These are phyloP conservation scores for Pyrenophora seminiperda DNA, from an alignment of 2,329 filamentous ascomycete genomes.

Conservation along the genomic window DNA sequence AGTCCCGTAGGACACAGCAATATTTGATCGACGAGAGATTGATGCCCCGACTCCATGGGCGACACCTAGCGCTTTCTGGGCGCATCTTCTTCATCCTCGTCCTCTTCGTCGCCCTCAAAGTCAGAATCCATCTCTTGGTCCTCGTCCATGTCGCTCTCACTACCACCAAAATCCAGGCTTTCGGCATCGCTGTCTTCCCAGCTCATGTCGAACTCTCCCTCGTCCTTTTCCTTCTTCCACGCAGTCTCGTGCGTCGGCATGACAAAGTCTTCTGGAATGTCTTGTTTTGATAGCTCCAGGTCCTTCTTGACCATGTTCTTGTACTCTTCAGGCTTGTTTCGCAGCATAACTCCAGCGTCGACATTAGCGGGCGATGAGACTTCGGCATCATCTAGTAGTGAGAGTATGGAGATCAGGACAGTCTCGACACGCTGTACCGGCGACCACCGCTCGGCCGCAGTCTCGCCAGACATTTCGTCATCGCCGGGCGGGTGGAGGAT, in stretches of 20 bases:
- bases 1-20: neutral
- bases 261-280: conserved; percentile 77
- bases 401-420: conserved; percentile 88
- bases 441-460: conserved; percentile 90
- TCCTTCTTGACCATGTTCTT: conserved; percentile 70
- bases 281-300: conserved; percentile 73
- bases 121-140: conserved; percentile 64
- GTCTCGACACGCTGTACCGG: conserved; percentile 93
- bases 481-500: conserved; percentile 93
- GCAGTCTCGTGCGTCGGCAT: conserved; percentile 77
- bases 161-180: conserved; percentile 70
- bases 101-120: conserved; percentile 59
- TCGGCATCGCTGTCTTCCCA: conserved; percentile 59
- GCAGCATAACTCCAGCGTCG: conserved; percentile 84
- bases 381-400: conserved; percentile 91
- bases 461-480: conserved; percentile 88
- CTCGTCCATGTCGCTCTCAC: conserved; percentile 60
- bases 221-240: conserved; percentile 66
- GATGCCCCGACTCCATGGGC: neutral
- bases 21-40: neutral
- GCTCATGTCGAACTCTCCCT: conserved; percentile 63
- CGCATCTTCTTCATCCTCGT: conserved; percentile 35
- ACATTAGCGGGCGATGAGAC: conserved; percentile 94
- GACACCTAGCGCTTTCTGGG: conserved; percentile 14
- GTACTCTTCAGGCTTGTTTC: conserved; percentile 73